A percentile compares a stretch with the other conserved stretches of the same genome.
These are phyloP conservation scores for Hypoxylon sp. DNA, from an alignment of 2,329 filamentous ascomycete species.

Conservation along the genomic window DNA sequence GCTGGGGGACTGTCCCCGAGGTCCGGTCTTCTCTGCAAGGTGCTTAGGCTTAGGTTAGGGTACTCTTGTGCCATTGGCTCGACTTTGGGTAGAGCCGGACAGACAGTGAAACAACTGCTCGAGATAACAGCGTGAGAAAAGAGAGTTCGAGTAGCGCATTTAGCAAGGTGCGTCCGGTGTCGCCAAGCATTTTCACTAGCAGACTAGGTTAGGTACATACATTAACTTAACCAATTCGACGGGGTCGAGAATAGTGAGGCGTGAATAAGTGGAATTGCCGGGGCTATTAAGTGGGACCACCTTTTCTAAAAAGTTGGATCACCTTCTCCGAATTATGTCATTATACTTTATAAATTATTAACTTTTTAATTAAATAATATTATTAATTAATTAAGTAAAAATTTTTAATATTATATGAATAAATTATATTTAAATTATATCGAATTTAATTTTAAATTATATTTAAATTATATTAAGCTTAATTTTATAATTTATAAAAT, in stretches of 20 bases:
- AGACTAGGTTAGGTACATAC: not conserved
- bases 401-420: no score
- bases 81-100: not conserved
- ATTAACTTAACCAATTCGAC: no score
- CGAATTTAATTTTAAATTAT: no score
- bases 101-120: not conserved
- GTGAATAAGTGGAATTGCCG: conserved; percentile 22
- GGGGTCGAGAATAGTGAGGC: conserved; percentile 21
- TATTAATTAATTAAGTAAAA: no score
- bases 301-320: no score
- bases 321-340: no score
- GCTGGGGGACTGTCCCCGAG: not conserved
- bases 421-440: no score
- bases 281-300: not conserved
- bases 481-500: no score
- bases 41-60: not conserved
- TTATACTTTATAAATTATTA: no score
- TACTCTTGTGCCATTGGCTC: not conserved
- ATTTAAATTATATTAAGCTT: no score
- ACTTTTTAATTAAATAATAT: no score
- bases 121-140: not conserved
- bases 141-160: not conserved
- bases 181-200: conserved; percentile 31
- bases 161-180: conserved; percentile 13
- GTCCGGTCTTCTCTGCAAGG: not conserved